A percentile compares a stretch with the other conserved stretches of the same genome.
Evolutionary conservation across 768 basidiomycete genomes (phyloP).

Genomic region (Favolaschia claudopus): DNA sequence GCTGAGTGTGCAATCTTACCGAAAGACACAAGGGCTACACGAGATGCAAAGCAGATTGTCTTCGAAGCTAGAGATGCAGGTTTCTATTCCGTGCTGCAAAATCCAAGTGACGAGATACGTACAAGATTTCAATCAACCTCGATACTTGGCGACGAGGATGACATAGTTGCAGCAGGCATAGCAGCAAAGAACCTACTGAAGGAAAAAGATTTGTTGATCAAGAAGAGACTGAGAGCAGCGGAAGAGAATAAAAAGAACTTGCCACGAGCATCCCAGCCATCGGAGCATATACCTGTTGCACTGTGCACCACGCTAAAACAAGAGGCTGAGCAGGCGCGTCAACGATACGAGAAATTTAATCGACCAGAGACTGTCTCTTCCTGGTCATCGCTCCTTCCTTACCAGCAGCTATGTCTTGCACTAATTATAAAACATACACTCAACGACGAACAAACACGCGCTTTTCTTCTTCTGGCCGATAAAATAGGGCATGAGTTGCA

Average conservation of each 20-base stretch:
- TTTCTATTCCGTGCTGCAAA: not conserved
- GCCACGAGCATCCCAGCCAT: too few relatives aligned
- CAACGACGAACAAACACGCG: too few relatives aligned
- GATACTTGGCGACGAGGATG: not conserved
- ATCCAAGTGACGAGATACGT: not conserved
- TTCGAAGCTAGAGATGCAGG: not conserved
- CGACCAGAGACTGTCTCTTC: too few relatives aligned
- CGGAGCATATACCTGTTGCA: too few relatives aligned
- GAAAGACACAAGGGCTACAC: not conserved
- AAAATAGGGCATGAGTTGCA: too few relatives aligned
- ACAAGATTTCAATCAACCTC: constrained; percentile 1
- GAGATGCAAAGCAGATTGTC: not conserved
- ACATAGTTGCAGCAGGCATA: not conserved
- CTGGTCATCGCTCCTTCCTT: too few relatives aligned
- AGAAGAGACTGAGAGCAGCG: not conserved
- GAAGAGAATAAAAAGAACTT: not conserved
- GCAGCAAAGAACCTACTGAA: not conserved
- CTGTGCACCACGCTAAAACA: too few relatives aligned
- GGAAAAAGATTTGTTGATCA: not conserved
- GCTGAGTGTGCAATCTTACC: not conserved
- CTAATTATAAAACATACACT: too few relatives aligned
- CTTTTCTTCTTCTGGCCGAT: too few relatives aligned
- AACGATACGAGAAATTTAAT: too few relatives aligned
- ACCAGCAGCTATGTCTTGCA: too few relatives aligned
- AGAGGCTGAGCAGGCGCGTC: too few relatives aligned